Base-by-base conservation (phyloP, 2,329 filamentous ascomycete genomes). In the Elsinoe fawcettii region DNA sequence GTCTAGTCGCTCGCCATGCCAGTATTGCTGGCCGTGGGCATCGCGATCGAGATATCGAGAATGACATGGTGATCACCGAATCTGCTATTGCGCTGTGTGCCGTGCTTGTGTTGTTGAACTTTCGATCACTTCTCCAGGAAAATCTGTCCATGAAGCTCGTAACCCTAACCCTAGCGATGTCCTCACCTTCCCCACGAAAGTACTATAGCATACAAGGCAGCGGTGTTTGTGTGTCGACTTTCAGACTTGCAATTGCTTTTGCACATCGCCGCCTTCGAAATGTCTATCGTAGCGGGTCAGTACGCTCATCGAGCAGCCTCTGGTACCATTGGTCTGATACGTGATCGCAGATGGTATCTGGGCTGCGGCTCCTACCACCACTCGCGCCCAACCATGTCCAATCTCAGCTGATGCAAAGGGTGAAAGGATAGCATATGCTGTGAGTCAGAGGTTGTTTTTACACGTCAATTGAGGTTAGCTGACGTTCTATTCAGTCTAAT, bases 351-450 rank as follows among this genome's bases (percentile, higher is more conserved):
- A 83, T 62, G 78, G 79, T 70, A 92, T 95, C 66, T 86, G 95
- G 72, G 93, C 91, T 46, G 87, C 93, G 27, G 82, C 86, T 62
- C 93, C 93, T 56, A 84, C 83, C 57, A 96, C 92, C 25, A 84
- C 82, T 58, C 84, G 93, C 63, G 92, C 91, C 59, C 86, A 91
- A 70, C 87, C 92, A 59, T 96, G 92, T 11, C 89, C 89, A 68
- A 84, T 99, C 51, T 95, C 90, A 36, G 82, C 84, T 43, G 92
- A 97, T 72, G 75, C 86, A 61, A 96, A 95, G 73, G 92, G 93
- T 63, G 87, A 96, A 75, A 83, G 89, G 63, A 85, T 99, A 74
- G 87, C 90, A 59, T 99, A 99, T 73, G 90, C 92, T 60, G 90
- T 95, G 79, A 72, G 85, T 22, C 25, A 12, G 54, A 20, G 51